Conservation (phyloP, 345 rosid species). For the Hypericum androsaemum region DNA sequence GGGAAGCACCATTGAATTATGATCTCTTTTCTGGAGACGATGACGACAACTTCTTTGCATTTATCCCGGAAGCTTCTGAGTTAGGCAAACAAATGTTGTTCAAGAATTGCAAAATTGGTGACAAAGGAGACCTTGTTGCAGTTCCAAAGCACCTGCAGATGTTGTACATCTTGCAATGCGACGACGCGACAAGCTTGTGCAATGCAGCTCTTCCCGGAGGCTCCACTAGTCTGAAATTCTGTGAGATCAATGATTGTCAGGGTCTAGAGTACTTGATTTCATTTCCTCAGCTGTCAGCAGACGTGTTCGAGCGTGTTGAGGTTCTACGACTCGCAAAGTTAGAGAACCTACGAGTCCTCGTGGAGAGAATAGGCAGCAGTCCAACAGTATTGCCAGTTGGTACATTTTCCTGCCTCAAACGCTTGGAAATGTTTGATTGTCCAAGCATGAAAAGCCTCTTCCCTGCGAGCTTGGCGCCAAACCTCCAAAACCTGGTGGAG, state of each 20-base stretch:
- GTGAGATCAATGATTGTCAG: background rate
- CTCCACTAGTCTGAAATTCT: background rate
- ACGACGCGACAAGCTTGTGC: background rate
- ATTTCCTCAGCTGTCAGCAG: too few species aligned
- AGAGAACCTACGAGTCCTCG: background rate
- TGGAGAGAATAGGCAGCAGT: background rate
- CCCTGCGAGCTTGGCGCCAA: slow-evolving; percentile 3
- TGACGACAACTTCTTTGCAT: too few species aligned
- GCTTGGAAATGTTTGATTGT: background rate
- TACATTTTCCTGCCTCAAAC: background rate
- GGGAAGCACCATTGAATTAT: too few species aligned
- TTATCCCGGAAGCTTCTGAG: too few species aligned
- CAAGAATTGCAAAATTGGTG: too few species aligned
- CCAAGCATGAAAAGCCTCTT: slow-evolving; percentile 1
- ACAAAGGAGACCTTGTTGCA: background rate
- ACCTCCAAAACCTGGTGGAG: slow-evolving; percentile 1
- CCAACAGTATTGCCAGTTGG: background rate
- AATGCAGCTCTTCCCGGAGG: too few species aligned
- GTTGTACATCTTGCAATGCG: background rate
- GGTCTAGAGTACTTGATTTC: background rate
- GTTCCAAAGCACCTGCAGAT: background rate
- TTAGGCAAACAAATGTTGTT: too few species aligned
- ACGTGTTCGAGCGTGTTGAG: background rate
- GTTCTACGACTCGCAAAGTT: background rate
- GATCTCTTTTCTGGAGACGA: too few species aligned